Conservation (phyloP, 129 eudicot species). For the Flaveria linearis region DNA sequence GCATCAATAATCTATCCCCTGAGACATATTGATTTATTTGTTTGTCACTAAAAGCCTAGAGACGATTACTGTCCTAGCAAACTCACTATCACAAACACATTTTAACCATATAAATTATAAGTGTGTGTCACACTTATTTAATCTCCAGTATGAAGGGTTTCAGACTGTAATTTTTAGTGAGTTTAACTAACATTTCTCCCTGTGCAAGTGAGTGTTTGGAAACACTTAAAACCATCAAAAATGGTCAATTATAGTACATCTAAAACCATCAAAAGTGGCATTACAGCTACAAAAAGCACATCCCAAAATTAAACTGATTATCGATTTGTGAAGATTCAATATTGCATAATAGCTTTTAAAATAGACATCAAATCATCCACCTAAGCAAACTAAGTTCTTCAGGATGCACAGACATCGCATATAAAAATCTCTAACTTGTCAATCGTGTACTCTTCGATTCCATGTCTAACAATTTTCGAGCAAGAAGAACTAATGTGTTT, state of each 20-base stretch:
- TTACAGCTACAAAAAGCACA: neutral
- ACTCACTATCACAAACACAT: neutral
- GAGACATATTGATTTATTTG: constrained; percentile 20
- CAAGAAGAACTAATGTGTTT: neutral
- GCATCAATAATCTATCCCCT: constrained; percentile 58
- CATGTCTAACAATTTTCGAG: neutral
- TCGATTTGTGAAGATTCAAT: too few species aligned
- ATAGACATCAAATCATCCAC: neutral
- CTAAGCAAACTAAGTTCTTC: neutral
- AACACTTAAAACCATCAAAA: neutral
- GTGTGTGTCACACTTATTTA: too few species aligned
- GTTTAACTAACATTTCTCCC: too few species aligned
- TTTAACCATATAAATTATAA: neutral
- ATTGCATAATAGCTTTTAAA: too few species aligned
- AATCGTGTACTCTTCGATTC: neutral
- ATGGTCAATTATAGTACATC: neutral
- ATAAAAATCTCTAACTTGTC: neutral
- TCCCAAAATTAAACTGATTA: neutral
- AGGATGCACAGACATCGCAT: neutral
- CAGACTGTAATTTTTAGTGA: too few species aligned
- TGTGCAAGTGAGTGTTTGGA: too few species aligned
- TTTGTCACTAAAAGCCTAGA: too few species aligned
- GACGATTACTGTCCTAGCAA: too few species aligned
- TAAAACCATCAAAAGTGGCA: too few species aligned
- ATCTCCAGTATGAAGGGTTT: too few species aligned